Percentiles rank a stretch among this genome's conserved stretches.
phyloP scores from a whole-genome alignment of 176 grass and related monocot species.

The Cenchrus fungigraminus region DNA sequence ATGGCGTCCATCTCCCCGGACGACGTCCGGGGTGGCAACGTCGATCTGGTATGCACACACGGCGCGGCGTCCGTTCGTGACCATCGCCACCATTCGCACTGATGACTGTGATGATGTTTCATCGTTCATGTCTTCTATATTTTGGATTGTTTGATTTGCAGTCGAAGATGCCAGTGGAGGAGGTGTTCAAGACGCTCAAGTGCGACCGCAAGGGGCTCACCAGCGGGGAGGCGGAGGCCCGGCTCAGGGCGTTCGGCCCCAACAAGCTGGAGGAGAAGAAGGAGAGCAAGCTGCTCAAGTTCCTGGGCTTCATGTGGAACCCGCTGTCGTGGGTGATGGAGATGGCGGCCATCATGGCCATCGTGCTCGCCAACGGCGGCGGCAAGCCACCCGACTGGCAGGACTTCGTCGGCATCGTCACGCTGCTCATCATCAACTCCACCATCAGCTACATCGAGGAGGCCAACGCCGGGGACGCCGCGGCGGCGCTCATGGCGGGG shows the following conservation, averaged over 20 bases:
- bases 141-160: conserved; percentile 31
- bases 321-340: conserved; percentile 96
- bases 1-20: conserved; percentile 77
- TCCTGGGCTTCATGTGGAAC: conserved; percentile 96
- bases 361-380: conserved; percentile 84
- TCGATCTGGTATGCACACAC: conserved; percentile 55
- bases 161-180: conserved; percentile 67
- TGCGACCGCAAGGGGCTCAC: conserved; percentile 74
- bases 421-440: conserved; percentile 91
- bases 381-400: conserved; percentile 82
- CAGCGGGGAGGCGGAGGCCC: conserved; percentile 49
- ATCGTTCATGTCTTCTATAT: background rate
- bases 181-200: conserved; percentile 86
- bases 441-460: conserved; percentile 95
- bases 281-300: conserved; percentile 96
- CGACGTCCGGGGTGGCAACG: conserved; percentile 45
- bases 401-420: conserved; percentile 87
- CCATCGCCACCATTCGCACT: background rate
- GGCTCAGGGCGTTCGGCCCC: conserved; percentile 67
- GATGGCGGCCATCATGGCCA: conserved; percentile 92
- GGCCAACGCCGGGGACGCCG: conserved; percentile 85
- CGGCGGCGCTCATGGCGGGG: conserved; percentile 86
- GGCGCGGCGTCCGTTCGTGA: background rate
- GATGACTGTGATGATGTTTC: background rate
- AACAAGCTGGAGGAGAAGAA: conserved; percentile 99